phyloP scores from a whole-genome alignment of 2,329 filamentous ascomycete species.

The Fusarium dlaminii region DNA sequence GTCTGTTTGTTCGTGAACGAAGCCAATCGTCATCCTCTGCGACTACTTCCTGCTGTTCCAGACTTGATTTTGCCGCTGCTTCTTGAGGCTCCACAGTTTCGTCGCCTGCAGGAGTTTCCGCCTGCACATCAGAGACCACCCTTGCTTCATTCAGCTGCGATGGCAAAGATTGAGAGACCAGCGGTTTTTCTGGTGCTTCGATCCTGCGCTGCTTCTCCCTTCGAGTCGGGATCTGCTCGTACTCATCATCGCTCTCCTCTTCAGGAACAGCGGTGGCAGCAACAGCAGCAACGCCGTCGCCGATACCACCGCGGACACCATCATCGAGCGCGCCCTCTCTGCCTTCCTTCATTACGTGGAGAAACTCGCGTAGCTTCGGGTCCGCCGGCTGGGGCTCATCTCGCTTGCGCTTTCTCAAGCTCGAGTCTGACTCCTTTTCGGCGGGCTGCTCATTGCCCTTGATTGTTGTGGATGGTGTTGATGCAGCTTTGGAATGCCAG shows the following conservation, averaged over 20 bases:
- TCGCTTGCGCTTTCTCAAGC: slow-evolving; percentile 75
- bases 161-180: slow-evolving; percentile 27
- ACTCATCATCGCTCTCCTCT: slow-evolving; percentile 77
- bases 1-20: slow-evolving; percentile 84
- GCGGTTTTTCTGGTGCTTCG: slow-evolving; percentile 40
- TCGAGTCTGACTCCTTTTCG: slow-evolving; percentile 53
- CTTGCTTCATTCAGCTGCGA: slow-evolving; percentile 33
- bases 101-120: slow-evolving; percentile 23
- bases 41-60: slow-evolving; percentile 46
- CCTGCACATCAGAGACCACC: slow-evolving; percentile 10
- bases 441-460: slow-evolving; percentile 31
- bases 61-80: slow-evolving; percentile 26
- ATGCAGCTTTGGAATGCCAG: slow-evolving; percentile 38
- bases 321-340: slow-evolving; percentile 48
- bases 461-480: slow-evolving; percentile 23
- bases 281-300: slow-evolving; percentile 30
- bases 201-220: slow-evolving; percentile 56
- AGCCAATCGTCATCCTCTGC: slow-evolving; percentile 90
- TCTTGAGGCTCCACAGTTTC: slow-evolving; percentile 36
- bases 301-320: slow-evolving; percentile 40
- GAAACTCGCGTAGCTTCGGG: slow-evolving; percentile 85
- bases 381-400: slow-evolving; percentile 69
- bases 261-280: slow-evolving; percentile 55
- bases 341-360: slow-evolving; percentile 79
- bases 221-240: slow-evolving; percentile 71